Evolutionary conservation across 768 basidiomycete species (phyloP).

Genomic region (Coprinopsis sp.): DNA sequence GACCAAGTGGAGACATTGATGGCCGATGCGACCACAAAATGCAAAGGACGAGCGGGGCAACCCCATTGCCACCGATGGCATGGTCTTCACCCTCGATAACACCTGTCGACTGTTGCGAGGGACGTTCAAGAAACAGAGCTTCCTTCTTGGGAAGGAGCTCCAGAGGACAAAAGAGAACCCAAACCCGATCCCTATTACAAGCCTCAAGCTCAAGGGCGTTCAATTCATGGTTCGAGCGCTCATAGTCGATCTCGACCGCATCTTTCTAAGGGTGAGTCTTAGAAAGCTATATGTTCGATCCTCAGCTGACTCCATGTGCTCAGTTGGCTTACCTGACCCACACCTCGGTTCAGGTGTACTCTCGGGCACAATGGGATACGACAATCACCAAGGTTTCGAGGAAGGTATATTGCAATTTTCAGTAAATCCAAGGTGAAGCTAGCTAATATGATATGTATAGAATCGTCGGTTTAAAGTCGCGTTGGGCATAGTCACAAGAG

Average conservation of each 20-base stretch:
- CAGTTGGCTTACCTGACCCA: conserved; percentile 12
- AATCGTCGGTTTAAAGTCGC: conserved; percentile 8
- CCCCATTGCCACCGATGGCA: too few relatives aligned
- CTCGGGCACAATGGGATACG: conserved; percentile 2
- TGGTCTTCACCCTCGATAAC: too few relatives aligned
- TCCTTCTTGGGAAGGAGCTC: not conserved
- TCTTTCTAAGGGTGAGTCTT: not conserved
- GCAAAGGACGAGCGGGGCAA: too few relatives aligned
- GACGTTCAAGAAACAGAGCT: not conserved
- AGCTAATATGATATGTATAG: not conserved
- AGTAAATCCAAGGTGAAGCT: not conserved
- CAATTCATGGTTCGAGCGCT: not conserved
- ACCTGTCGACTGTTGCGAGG: not conserved
- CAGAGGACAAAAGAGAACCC: not conserved
- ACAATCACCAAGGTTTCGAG: not conserved
- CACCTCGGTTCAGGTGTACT: conserved; percentile 10
- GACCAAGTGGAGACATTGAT: too few relatives aligned
- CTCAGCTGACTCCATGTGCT: not conserved
- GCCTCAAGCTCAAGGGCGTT: not conserved
- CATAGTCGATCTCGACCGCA: not conserved
- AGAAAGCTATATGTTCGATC: not conserved
- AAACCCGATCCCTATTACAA: not conserved
- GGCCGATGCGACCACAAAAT: too few relatives aligned
- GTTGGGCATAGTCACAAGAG: conserved; percentile 9
- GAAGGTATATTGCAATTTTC: not conserved